These are phyloP conservation scores for Linnemannia hyalina DNA, from an alignment of 192 early-diverging fungal genomes.

Conservation along the genomic window DNA sequence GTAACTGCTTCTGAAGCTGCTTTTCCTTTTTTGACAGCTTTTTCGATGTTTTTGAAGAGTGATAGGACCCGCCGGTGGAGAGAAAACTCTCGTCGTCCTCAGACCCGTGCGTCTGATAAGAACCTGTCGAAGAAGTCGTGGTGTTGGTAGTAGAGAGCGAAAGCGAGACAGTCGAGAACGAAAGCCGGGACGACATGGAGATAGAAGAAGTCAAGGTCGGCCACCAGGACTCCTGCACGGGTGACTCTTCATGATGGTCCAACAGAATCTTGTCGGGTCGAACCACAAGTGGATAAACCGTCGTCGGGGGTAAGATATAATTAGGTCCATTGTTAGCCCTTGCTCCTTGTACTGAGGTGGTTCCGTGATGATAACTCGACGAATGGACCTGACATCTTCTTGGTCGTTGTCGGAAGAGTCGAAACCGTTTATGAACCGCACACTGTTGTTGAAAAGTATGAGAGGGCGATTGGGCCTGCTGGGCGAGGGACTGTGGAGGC, in stretches of 20 bases:
- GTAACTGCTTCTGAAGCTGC: conserved; percentile 10
- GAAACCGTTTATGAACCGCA: conserved; percentile 40
- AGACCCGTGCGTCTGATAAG: conserved; percentile 28
- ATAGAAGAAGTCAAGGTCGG: conserved; percentile 12
- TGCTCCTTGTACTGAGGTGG: neutral
- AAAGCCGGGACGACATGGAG: conserved; percentile 38
- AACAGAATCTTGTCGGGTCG: conserved; percentile 46
- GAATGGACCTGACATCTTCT: conserved; percentile 42
- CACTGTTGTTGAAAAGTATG: conserved; percentile 54
- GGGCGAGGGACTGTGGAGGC: conserved; percentile 10
- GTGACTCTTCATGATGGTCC: conserved; percentile 16
- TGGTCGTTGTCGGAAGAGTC: conserved; percentile 45
- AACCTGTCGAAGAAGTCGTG: neutral
- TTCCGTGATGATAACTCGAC: neutral
- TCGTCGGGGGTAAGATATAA: conserved; percentile 36
- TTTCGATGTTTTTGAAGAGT: conserved; percentile 18
- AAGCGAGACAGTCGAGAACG: conserved; percentile 29
- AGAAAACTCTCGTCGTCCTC: conserved; percentile 28
- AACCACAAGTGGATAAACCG: conserved; percentile 42
- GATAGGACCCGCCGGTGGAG: neutral
- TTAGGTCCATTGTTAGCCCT: conserved; percentile 5
- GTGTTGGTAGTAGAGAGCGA: conserved; percentile 14
- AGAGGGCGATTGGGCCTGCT: conserved; percentile 45
- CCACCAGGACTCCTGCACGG: conserved; percentile 8
- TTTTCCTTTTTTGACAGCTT: conserved; percentile 19